Percentiles rank a stretch among this genome's conserved stretches.
These are phyloP conservation scores for Actinidia arguta DNA, from an alignment of 179 eudicot species.

Conservation along the genomic window DNA sequence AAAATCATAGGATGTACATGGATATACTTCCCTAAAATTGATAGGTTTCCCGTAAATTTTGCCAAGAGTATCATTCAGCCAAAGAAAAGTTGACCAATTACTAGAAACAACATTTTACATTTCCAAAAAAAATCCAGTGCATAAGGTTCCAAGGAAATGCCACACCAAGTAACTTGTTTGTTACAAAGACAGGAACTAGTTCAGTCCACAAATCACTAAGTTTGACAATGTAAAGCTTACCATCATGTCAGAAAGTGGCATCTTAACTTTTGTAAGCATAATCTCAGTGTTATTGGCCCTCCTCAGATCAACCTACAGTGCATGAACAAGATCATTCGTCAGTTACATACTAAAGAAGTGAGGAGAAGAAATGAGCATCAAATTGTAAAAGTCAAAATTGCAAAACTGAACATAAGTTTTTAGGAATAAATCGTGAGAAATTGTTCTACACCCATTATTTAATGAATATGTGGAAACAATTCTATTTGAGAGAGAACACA, in stretches of 20 bases:
- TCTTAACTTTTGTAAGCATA: constrained; percentile 98
- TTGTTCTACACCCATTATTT: background rate
- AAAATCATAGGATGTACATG: background rate
- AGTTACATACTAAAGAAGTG: constrained; percentile 6
- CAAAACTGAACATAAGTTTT: background rate
- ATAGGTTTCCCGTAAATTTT: background rate
- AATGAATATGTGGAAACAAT: background rate
- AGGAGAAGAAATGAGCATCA: constrained; percentile 11
- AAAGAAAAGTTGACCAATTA: too few relatives aligned
- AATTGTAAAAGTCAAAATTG: background rate
- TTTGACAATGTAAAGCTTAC: constrained; percentile 46
- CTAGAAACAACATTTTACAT: background rate
- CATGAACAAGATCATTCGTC: constrained; percentile 13
- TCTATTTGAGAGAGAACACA: background rate
- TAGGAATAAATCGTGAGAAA: background rate
- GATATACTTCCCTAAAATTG: background rate
- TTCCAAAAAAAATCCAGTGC: background rate
- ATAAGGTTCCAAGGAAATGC: constrained; percentile 1
- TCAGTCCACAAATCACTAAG: background rate
- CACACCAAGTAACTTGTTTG: constrained; percentile 1
- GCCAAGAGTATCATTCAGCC: background rate
- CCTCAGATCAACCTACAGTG: constrained; percentile 81
- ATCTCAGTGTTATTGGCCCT: constrained; percentile 95
- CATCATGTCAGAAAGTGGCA: constrained; percentile 99
- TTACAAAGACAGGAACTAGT: background rate